Percentiles rank a stretch among this genome's conserved stretches.
These are phyloP conservation scores for Gomphus bonarii DNA, from an alignment of 1,284 basidiomycete genomes.

Conservation along the genomic window DNA sequence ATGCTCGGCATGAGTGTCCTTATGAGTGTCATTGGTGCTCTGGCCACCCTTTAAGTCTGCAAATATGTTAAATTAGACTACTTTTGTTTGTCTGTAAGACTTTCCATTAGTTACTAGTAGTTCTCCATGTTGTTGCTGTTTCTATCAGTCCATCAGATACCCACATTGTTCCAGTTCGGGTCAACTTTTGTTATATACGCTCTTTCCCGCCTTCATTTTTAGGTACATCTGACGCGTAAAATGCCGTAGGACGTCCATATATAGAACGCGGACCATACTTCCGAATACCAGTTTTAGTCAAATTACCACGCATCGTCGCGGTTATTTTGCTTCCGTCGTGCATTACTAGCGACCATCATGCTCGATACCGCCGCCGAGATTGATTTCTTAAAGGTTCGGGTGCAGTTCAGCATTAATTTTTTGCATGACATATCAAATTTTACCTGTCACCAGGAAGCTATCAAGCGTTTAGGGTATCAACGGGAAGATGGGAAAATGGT, in stretches of 20 bases:
- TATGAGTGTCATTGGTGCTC: neutral
- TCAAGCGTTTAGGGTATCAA: neutral
- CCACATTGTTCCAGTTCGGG: neutral
- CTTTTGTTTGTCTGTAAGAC: neutral
- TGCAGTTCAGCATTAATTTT: neutral
- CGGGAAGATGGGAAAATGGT: neutral
- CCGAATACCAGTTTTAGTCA: too few relatives aligned
- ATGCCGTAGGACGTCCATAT: too few relatives aligned
- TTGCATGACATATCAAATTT: neutral
- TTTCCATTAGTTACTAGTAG: neutral
- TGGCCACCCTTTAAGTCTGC: neutral
- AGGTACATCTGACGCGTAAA: too few relatives aligned
- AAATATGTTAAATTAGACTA: neutral
- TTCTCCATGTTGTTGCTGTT: neutral
- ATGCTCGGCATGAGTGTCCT: conserved; percentile 6
- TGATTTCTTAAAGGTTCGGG: neutral
- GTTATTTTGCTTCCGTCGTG: neutral
- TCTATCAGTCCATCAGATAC: too few relatives aligned
- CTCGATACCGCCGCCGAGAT: conserved; percentile 1
- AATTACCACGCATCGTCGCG: too few relatives aligned
- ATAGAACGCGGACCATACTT: too few relatives aligned
- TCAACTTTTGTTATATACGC: too few relatives aligned
- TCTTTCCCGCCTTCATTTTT: too few relatives aligned
- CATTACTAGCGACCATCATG: neutral
- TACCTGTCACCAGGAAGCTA: neutral